Evolutionary conservation across 306 rosid genomes (phyloP).

Genomic region (Acmispon strigosus): DNA sequence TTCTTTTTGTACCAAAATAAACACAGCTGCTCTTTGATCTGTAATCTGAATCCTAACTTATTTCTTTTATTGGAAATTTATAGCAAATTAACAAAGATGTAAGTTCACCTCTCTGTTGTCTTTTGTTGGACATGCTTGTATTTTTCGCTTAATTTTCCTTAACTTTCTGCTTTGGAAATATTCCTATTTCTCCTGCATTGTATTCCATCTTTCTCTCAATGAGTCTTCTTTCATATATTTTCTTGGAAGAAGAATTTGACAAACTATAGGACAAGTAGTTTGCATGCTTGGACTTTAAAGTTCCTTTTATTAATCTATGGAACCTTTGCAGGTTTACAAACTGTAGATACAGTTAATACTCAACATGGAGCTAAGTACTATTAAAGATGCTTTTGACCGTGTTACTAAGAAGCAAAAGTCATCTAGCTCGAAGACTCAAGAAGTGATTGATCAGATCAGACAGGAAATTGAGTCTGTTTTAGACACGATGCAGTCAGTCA

Average conservation of each 20-base stretch:
- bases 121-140: neutral
- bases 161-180: neutral
- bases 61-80: neutral
- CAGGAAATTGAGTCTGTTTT: conserved; percentile 55
- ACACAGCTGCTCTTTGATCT: conserved; percentile 1
- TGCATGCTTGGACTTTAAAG: conserved; percentile 3
- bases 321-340: conserved; percentile 27
- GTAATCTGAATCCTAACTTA: neutral
- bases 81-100: neutral
- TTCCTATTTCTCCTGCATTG: neutral
- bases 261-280: too few relatives aligned
- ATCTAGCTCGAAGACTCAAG: conserved; percentile 60
- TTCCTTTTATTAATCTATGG: conserved; percentile 3
- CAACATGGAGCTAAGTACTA: conserved; percentile 64
- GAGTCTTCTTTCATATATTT: neutral
- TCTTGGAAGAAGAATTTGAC: neutral
- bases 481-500: conserved; percentile 48
- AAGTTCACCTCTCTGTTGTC: neutral
- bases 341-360: conserved; percentile 23
- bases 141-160: neutral
- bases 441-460: conserved; percentile 58
- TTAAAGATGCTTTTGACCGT: conserved; percentile 77
- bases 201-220: neutral
- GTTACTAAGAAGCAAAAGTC: conserved; percentile 71
- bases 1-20: neutral